Percentiles rank a stretch among this genome's conserved stretches.
These are phyloP conservation scores for Phycomyces blakesleeanus DNA, from an alignment of 192 early-diverging fungal species.

Conservation along the genomic window DNA sequence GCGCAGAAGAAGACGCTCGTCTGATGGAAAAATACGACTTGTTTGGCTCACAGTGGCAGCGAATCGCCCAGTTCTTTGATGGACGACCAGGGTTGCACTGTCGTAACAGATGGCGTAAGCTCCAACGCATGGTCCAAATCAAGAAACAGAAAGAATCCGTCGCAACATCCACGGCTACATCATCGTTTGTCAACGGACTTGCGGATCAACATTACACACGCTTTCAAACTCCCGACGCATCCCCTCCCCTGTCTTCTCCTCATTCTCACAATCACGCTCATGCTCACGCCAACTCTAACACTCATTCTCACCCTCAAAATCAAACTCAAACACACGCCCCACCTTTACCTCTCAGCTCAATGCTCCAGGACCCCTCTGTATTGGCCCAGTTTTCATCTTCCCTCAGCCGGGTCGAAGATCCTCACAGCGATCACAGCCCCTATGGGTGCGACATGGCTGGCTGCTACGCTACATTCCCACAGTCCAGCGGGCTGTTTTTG, in stretches of 20 bases:
- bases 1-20: constrained; percentile 58
- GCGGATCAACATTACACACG: constrained; percentile 6
- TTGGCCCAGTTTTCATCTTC: constrained; percentile 22
- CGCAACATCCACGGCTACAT: not conserved
- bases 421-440: constrained; percentile 11
- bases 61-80: constrained; percentile 69
- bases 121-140: constrained; percentile 53
- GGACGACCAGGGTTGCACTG: constrained; percentile 75
- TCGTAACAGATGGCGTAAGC: constrained; percentile 75
- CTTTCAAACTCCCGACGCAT: constrained; percentile 6
- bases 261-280: not conserved
- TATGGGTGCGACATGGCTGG: constrained; percentile 38
- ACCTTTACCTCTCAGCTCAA: not conserved
- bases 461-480: constrained; percentile 24
- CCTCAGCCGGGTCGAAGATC: not conserved
- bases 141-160: constrained; percentile 17
- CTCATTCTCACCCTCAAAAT: no score
- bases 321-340: no score
- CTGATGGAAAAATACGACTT: constrained; percentile 60
- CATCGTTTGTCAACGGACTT: constrained; percentile 7
- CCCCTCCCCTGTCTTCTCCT: not conserved
- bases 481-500: constrained; percentile 38
- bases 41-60: constrained; percentile 75
- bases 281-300: not conserved
- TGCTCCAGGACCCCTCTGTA: constrained; percentile 19